These are phyloP conservation scores for Trichoderma lentiforme DNA, from an alignment of 2,329 filamentous ascomycete species.

Conservation along the genomic window DNA sequence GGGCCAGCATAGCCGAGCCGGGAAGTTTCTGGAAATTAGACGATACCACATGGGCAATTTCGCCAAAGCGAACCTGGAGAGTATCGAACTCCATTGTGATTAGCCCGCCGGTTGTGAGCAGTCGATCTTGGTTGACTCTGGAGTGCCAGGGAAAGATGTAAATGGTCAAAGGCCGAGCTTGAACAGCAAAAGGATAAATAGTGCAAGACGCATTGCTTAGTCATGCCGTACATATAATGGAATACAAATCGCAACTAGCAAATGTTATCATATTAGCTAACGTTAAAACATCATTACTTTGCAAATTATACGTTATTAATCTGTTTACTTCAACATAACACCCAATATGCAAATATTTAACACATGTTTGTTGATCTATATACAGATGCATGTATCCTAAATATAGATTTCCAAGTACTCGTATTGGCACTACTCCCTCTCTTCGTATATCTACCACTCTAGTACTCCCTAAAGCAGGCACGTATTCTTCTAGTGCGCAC, in stretches of 20 bases:
- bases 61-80: conserved; percentile 50
- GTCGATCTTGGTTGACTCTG: background rate
- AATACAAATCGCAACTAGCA: background rate
- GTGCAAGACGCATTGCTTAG: background rate
- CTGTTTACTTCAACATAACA: background rate
- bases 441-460: background rate
- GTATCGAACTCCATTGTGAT: conserved; percentile 60
- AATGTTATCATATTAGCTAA: background rate
- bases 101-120: background rate
- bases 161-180: background rate
- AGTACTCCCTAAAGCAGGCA: background rate
- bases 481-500: background rate
- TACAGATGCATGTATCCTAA: background rate
- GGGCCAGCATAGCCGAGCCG: conserved; percentile 87
- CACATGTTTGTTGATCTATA: background rate
- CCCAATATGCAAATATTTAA: background rate
- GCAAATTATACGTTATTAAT: background rate
- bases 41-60: conserved; percentile 50
- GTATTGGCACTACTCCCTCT: background rate
- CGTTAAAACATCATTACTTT: background rate
- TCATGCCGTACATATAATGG: background rate
- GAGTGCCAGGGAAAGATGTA: background rate
- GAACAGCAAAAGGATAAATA: background rate
- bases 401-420: background rate
- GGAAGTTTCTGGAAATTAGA: conserved; percentile 84